A percentile compares a stretch with the other conserved stretches of the same genome.
phyloP scores from a whole-genome alignment of 805 yeast genomes.

The Barnettozyma siamensis region DNA sequence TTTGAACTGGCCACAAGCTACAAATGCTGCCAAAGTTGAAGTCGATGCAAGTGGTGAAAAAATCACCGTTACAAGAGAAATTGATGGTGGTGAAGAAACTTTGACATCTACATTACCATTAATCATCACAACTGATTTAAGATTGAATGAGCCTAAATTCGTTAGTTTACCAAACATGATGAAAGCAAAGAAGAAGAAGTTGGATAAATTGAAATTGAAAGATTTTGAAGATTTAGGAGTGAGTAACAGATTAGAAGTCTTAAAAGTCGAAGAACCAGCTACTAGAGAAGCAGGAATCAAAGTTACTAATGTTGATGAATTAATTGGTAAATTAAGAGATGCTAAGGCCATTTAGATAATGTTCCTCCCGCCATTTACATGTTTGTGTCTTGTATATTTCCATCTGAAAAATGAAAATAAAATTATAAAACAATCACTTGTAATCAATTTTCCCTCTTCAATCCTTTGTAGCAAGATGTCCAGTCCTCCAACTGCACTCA shows the following conservation, averaged over 20 bases:
- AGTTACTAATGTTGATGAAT: constrained; percentile 77
- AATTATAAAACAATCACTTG: neutral
- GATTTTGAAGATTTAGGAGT: constrained; percentile 64
- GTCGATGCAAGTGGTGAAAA: constrained; percentile 42
- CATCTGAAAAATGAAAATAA: neutral
- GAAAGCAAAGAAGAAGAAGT: constrained; percentile 97
- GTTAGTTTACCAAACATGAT: constrained; percentile 94
- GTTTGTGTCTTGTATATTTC: no score
- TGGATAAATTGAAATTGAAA: constrained; percentile 56
- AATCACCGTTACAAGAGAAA: constrained; percentile 78
- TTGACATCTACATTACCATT: constrained; percentile 74
- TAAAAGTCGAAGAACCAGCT: constrained; percentile 82
- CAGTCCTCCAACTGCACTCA: neutral
- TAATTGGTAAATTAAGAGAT: constrained; percentile 72
- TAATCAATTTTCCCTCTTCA: no score
- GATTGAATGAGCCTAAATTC: constrained; percentile 92
- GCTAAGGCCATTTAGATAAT: constrained; percentile 22
- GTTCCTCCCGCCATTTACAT: no score
- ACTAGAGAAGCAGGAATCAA: constrained; percentile 75
- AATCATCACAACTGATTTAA: constrained; percentile 86
- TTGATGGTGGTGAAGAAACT: constrained; percentile 92
- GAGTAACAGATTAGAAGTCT: constrained; percentile 55
- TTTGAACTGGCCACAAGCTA: constrained; percentile 94
- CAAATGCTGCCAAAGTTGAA: constrained; percentile 84
- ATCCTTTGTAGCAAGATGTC: no score